phyloP scores from a whole-genome alignment of 164 flowering plant genomes.

The Litsea cubeba region DNA sequence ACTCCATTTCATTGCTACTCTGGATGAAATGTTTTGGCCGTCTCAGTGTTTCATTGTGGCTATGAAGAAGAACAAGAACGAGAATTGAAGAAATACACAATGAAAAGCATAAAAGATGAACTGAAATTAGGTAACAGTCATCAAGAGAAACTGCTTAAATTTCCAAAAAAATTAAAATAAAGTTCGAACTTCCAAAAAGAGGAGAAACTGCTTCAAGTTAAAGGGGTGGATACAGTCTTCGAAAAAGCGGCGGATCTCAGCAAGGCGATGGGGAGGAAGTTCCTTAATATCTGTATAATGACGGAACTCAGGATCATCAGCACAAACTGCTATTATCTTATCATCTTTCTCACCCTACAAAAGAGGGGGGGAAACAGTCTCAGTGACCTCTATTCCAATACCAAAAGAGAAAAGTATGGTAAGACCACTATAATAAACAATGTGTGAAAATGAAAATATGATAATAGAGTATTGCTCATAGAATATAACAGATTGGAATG shows the following conservation, averaged over 20 bases:
- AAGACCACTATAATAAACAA: neutral
- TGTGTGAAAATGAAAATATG: neutral
- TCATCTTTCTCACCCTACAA: conserved; percentile 83
- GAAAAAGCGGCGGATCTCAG: conserved; percentile 88
- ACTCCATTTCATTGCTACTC: too few species aligned
- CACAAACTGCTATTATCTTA: conserved; percentile 85
- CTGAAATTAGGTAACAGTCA: neutral
- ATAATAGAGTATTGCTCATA: neutral
- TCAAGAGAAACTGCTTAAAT: neutral
- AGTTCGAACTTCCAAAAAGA: too few species aligned
- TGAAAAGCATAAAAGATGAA: neutral
- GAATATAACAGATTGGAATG: too few species aligned
- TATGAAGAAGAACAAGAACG: too few species aligned
- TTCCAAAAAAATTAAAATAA: too few species aligned
- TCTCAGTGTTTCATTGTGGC: too few species aligned
- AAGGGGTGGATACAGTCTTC: conserved; percentile 76
- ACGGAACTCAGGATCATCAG: conserved; percentile 90
- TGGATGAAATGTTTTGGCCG: too few species aligned
- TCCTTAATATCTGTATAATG: conserved; percentile 79
- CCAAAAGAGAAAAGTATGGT: neutral
- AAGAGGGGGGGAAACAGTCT: conserved; percentile 7
- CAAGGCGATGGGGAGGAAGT: conserved; percentile 84
- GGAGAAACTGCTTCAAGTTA: neutral
- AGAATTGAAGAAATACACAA: neutral
- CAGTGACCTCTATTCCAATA: neutral